Conservation (phyloP, 192 early-diverging fungal species). For the Obelidium mucronatum region DNA sequence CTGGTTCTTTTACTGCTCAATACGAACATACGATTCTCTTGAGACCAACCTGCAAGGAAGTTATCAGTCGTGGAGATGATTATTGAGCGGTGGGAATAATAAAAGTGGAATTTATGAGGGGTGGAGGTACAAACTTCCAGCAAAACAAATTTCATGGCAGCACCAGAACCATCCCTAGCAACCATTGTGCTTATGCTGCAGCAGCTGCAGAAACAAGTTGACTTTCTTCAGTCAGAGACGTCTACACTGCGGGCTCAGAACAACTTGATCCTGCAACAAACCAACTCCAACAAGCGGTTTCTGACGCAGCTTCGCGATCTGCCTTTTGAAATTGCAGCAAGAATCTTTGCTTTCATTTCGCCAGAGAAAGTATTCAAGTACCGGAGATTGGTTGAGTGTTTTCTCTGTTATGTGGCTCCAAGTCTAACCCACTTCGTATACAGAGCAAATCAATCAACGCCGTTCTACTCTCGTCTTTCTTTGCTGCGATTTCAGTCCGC, state of each 20-base stretch:
- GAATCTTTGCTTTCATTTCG: background rate
- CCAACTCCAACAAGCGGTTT: conserved; percentile 4
- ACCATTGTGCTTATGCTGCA: background rate
- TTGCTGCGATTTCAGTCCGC: background rate
- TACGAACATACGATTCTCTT: conserved; percentile 95
- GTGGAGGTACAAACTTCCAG: too few species aligned
- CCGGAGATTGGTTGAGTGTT: background rate
- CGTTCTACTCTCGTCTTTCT: background rate
- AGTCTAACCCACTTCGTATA: too few species aligned
- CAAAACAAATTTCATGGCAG: background rate
- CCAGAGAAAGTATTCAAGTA: background rate
- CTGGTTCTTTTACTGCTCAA: conserved; percentile 94
- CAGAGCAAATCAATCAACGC: background rate
- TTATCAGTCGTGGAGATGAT: conserved; percentile 77
- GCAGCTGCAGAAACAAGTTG: background rate
- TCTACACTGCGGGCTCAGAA: background rate
- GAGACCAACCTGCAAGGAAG: conserved; percentile 73
- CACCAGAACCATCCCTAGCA: background rate
- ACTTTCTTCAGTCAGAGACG: background rate
- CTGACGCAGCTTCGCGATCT: background rate
- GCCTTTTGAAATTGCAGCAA: conserved; percentile 2
- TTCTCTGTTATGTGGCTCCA: too few species aligned
- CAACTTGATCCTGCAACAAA: background rate
- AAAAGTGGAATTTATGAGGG: too few species aligned
- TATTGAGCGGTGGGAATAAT: conserved; percentile 61